Evolutionary conservation across 495 filamentous ascomycete genomes (phyloP).

Genomic region (Glutinoglossum americanum): DNA sequence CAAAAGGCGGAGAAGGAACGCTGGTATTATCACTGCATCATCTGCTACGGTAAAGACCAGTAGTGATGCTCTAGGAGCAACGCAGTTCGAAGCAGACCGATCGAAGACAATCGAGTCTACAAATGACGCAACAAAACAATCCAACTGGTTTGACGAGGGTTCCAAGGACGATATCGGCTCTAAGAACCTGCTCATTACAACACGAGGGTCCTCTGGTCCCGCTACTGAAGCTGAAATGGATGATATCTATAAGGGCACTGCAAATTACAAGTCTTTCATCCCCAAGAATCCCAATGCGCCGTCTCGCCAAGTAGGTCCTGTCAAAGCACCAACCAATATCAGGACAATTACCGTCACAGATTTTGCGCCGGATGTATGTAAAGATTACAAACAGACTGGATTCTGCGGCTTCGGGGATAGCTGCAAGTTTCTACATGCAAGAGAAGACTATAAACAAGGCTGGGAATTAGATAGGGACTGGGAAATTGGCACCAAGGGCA

Average conservation of each 20-base stretch:
- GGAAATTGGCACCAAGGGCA: constrained; percentile 65
- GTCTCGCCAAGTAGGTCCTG: constrained; percentile 49
- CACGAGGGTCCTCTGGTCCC: constrained; percentile 19
- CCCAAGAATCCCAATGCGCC: constrained; percentile 68
- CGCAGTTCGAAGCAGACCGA: constrained; percentile 37
- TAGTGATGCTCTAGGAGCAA: constrained; percentile 23
- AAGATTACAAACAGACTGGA: constrained; percentile 82
- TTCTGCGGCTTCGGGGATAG: constrained; percentile 62
- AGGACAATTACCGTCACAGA: constrained; percentile 79
- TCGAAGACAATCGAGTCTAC: constrained; percentile 34
- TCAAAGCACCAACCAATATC: constrained; percentile 78
- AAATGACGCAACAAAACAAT: constrained; percentile 82
- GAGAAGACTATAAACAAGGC: constrained; percentile 78
- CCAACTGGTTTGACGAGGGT: constrained; percentile 76
- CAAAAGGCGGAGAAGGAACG: constrained; percentile 57
- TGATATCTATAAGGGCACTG: constrained; percentile 56
- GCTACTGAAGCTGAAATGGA: constrained; percentile 8
- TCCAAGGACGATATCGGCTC: constrained; percentile 23
- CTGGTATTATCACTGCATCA: constrained; percentile 33
- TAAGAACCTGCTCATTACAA: constrained; percentile 41
- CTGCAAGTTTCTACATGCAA: constrained; percentile 76
- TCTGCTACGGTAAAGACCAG: constrained; percentile 20
- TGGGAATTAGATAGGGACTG: constrained; percentile 93
- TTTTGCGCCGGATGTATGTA: constrained; percentile 86
- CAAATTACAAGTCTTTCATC: constrained; percentile 52